phyloP scores from a whole-genome alignment of 2,329 filamentous ascomycete species.

The Fusarium luffae region DNA sequence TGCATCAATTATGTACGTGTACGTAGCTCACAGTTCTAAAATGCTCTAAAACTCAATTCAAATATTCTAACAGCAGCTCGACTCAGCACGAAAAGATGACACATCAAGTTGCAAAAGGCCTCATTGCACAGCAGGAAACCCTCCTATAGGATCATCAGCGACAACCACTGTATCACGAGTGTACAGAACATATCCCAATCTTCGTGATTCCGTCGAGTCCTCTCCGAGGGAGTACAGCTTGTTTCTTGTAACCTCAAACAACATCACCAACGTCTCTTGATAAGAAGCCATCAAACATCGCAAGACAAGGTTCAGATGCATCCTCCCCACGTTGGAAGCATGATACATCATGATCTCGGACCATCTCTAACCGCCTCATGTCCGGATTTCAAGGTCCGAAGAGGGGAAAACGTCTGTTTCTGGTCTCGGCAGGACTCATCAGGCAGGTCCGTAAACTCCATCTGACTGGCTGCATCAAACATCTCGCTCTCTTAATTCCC shows the following conservation, averaged over 20 bases:
- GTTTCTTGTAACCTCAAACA: neutral
- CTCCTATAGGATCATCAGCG: neutral
- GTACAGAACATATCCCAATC: neutral
- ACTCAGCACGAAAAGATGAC: neutral
- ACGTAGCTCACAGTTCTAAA: neutral
- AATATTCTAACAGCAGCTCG: neutral
- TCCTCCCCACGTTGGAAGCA: slow-evolving; percentile 8
- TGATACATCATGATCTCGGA: slow-evolving; percentile 32
- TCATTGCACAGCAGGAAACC: neutral
- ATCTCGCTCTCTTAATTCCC: slow-evolving; percentile 11
- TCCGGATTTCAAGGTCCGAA: slow-evolving; percentile 28
- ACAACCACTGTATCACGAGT: neutral
- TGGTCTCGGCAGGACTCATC: slow-evolving; percentile 22
- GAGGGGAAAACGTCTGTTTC: slow-evolving; percentile 17
- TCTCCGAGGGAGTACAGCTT: neutral
- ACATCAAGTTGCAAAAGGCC: neutral
- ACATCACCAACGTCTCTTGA: neutral
- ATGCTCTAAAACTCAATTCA: neutral
- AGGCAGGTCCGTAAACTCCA: slow-evolving; percentile 14
- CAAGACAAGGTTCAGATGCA: neutral
- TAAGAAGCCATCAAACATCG: neutral
- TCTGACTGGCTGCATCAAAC: neutral
- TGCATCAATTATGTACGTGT: neutral
- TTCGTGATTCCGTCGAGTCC: neutral
- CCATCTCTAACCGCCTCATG: slow-evolving; percentile 24